Conservation (phyloP, 2,329 filamentous ascomycete genomes). For the Chaetomium globosum region DNA sequence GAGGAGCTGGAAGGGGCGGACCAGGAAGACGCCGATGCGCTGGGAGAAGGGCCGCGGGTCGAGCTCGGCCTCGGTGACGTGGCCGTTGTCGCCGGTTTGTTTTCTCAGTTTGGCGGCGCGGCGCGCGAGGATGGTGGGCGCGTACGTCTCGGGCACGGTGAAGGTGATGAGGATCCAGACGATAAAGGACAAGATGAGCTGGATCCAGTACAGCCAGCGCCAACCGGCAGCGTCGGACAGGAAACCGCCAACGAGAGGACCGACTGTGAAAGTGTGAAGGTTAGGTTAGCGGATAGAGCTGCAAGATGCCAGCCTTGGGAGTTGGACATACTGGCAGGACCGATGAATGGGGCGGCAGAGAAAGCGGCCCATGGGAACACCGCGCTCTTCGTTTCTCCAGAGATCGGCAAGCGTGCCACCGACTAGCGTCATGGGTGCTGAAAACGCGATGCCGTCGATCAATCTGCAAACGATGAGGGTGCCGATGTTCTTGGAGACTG, state of each 20-base stretch:
- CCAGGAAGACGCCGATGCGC: constrained; percentile 71
- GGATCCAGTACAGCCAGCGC: constrained; percentile 87
- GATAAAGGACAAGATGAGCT: constrained; percentile 71
- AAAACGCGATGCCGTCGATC: constrained; percentile 82
- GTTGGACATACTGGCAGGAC: constrained; percentile 63
- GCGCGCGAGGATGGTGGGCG: constrained; percentile 71
- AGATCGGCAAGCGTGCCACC: constrained; percentile 81
- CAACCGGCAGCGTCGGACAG: constrained; percentile 70
- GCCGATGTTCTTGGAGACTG: constrained; percentile 72
- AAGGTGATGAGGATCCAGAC: constrained; percentile 79
- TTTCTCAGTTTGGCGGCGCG: constrained; percentile 73
- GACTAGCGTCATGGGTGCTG: constrained; percentile 82
- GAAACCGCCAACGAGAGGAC: constrained; percentile 76
- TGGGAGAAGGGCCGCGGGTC: constrained; percentile 70
- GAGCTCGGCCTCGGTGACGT: constrained; percentile 80
- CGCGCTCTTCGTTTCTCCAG: constrained; percentile 82
- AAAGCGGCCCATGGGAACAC: constrained; percentile 88
- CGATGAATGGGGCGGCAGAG: constrained; percentile 78
- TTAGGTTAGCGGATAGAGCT: constrained; percentile 23
- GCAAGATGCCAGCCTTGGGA: neutral
- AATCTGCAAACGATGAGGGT: constrained; percentile 75
- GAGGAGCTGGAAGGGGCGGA: constrained; percentile 83
- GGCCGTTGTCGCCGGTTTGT: constrained; percentile 65
- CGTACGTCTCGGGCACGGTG: constrained; percentile 88
- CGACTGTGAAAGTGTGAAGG: constrained; percentile 48